phyloP scores from a whole-genome alignment of 345 rosid species.

The Mallotus nudiflorus region DNA sequence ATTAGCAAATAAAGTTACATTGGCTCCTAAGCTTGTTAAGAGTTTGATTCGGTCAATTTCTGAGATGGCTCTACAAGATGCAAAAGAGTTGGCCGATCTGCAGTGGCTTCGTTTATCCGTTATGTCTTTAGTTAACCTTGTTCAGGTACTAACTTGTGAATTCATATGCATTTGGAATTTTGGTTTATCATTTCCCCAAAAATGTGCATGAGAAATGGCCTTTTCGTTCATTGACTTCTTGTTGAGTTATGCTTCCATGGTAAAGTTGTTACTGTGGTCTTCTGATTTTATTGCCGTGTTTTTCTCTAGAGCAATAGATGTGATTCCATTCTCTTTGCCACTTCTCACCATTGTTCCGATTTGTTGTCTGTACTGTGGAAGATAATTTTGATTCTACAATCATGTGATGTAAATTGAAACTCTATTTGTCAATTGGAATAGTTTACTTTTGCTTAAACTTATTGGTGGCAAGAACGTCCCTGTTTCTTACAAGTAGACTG shows the following conservation, averaged over 20 bases:
- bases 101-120: constrained; percentile 68
- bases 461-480: background rate
- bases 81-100: constrained; percentile 59
- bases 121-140: constrained; percentile 70
- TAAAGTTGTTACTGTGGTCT: background rate
- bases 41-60: constrained; percentile 69
- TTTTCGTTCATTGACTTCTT: background rate
- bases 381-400: background rate
- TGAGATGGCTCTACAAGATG: constrained; percentile 60
- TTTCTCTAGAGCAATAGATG: background rate
- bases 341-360: constrained; percentile 3
- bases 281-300: background rate
- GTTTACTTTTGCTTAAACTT: background rate
- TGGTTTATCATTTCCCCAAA: background rate
- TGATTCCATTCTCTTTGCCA: background rate
- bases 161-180: background rate
- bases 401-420: background rate
- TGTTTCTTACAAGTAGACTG: background rate
- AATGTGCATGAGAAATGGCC: background rate
- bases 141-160: constrained; percentile 59
- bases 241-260: background rate
- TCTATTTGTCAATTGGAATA: background rate
- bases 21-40: constrained; percentile 70
- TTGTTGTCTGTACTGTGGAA: background rate
- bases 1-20: constrained; percentile 62